Base-by-base conservation (phyloP, 2,329 filamentous ascomycete species). In the Ilyonectria robusta region DNA sequence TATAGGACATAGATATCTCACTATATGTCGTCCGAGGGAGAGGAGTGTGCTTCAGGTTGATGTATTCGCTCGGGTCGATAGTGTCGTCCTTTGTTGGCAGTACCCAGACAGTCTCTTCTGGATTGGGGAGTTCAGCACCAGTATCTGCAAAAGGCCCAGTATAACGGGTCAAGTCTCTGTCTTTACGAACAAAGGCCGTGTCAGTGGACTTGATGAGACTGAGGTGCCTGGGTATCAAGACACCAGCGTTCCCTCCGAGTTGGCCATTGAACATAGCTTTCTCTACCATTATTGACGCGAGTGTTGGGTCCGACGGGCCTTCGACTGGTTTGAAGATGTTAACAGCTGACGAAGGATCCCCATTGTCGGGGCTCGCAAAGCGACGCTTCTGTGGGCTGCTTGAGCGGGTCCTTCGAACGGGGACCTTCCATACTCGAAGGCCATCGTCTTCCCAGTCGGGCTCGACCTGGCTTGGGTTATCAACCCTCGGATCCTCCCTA, bases 381-480 rank as follows among this genome's bases (percentile, higher is more conserved):
- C 73, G 72, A 17, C 81, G 80, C 68, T 82, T 82, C 37, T 71
- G 75, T 2, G 81, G 79, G 48, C 78, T 81, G 66, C 74, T 77
- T 1, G 80, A 80, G 6, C 77, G 73, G 19, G 72, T 69, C 47
- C 76, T 74, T 48, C 65, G 75, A 23, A 79, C 80, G 0, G 93
- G 88, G 76, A 98, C 85, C 51, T 94, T 91, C 95, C 95, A 98
- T 1, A 98, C 92, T 65, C 91, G 90, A 62, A 98, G 89, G 69
- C 91, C 90, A 11, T 89, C 85, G 78, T 98, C 95, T 65, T 88
- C 80, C 87, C 90, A 97, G 56, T 93, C 90, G 0, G 94, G 93
- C 33, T 83, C 78, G 42, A 75, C 64, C 29, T 77, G 75, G 3
- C 70, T 46, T 17, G 75, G 60, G n/a, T 71, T 67, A 3, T 69